A percentile compares a stretch with the other conserved stretches of the same genome.
Conservation (phyloP, 2,329 filamentous ascomycete genomes). For the Aspergillus tubingensis region DNA sequence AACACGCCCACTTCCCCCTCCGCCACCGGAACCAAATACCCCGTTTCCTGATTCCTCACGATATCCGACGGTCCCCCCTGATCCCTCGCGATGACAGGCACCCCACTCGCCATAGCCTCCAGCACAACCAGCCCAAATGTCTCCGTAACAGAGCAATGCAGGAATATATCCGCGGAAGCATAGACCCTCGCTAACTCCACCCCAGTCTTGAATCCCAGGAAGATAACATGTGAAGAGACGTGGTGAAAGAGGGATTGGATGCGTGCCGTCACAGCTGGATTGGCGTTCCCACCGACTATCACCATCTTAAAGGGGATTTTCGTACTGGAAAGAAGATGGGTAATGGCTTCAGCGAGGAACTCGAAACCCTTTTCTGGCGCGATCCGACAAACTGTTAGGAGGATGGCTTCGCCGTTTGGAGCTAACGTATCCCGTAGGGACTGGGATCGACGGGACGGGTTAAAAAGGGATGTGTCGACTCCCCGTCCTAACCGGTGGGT, state of each 20-base stretch:
- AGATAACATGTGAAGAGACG: slow-evolving; percentile 60
- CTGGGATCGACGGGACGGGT: slow-evolving; percentile 55
- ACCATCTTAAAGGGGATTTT: slow-evolving; percentile 64
- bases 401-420: slow-evolving; percentile 63
- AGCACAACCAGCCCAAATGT: slow-evolving; percentile 72
- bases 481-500: slow-evolving; percentile 66
- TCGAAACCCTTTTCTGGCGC: slow-evolving; percentile 72
- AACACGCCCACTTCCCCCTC: slow-evolving; percentile 64
- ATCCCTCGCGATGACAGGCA: slow-evolving; percentile 69
- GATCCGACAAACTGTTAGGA: slow-evolving; percentile 67
- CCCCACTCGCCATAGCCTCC: slow-evolving; percentile 70
- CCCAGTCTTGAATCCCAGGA: slow-evolving; percentile 66
- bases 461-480: slow-evolving; percentile 65
- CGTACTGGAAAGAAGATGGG: slow-evolving; percentile 53
- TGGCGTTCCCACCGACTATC: slow-evolving; percentile 69
- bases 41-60: slow-evolving; percentile 60
- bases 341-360: slow-evolving; percentile 62
- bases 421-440: slow-evolving; percentile 57
- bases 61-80: slow-evolving; percentile 71
- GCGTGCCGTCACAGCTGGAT: slow-evolving; percentile 62
- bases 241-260: slow-evolving; percentile 61
- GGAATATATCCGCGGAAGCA: slow-evolving; percentile 67
- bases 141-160: slow-evolving; percentile 71
- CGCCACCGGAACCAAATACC: slow-evolving; percentile 62
- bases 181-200: slow-evolving; percentile 65